Base-by-base conservation (phyloP, 176 grass and related monocot species). In the Rhynchospora tenuis region DNA sequence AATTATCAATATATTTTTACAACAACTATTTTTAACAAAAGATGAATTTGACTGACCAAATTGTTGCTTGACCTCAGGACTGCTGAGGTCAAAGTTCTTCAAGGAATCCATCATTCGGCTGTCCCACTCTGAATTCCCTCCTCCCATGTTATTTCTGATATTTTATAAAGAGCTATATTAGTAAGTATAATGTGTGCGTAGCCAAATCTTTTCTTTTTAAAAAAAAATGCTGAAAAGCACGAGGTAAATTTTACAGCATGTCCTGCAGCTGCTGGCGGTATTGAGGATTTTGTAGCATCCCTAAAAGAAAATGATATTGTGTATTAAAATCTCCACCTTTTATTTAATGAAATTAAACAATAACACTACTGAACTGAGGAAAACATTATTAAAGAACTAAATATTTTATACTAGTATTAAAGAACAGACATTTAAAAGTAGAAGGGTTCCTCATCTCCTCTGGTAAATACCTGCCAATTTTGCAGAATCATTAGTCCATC, bases 21-120 rank as follows among this genome's bases (percentile, higher is more conserved):
- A 7, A 27, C 5, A 50, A 5, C 48, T 16, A 77, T 27, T 26
- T 29, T 31, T 28, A 16, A 56, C 48, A 56, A 29, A 47, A 77
- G 73, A 14, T 1, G 12, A 56, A 76, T 65, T 85, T 80, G 29
- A 93, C 95, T 93, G 79, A 99, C 97, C 97, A 85, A 99, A 96
- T 87, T 96, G 97, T 31, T 99, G 88, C 61, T 89, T 90, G 44
- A 99, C 88, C 83, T 99, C 93, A 58, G 93, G 97, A 70, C 97
- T 99, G 89, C 85, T 93, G 66, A 99, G 91, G 79, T 99, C 90
- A 52, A 99, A 99, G 84, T 99, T 99, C 84, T 95, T 99, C 55
- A 99, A 86, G 83, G 94, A 92, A 81, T 96, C 93, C 51, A 93
- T 42, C 91, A 99, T 90, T 51, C 86, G 83, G 63, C 82, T 93